phyloP scores from a whole-genome alignment of 306 rosid genomes.

The Vigna nakashimae region DNA sequence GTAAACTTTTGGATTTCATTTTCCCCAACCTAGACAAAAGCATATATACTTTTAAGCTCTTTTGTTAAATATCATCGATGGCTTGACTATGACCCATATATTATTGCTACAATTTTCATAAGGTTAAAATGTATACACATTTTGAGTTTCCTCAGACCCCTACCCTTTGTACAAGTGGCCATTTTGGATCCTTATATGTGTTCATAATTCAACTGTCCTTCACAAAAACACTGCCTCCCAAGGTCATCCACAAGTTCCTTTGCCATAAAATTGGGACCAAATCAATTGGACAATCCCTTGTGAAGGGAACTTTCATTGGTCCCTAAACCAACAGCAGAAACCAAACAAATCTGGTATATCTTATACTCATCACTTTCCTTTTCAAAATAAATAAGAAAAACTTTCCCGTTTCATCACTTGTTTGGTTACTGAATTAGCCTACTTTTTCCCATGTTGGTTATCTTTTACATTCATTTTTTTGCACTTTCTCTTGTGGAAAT shows the following conservation, averaged over 20 bases:
- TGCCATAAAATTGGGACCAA: conserved; percentile 42
- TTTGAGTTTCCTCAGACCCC: conserved; percentile 12
- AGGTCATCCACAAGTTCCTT: conserved; percentile 39
- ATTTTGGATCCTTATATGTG: conserved; percentile 30
- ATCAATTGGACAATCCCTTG: conserved; percentile 51
- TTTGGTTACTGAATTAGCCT: conserved; percentile 23
- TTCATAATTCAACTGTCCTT: conserved; percentile 34
- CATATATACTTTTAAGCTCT: background rate
- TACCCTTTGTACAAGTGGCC: conserved; percentile 32
- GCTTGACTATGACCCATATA: conserved; percentile 8
- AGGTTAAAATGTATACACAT: background rate
- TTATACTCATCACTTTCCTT: conserved; percentile 37
- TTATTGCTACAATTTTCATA: background rate
- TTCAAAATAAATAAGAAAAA: conserved; percentile 26
- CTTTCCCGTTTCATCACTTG: conserved; percentile 29
- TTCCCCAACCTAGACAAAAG: background rate
- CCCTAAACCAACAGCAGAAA: conserved; percentile 51
- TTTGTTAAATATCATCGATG: background rate
- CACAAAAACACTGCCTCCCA: conserved; percentile 27
- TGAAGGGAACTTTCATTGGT: conserved; percentile 48
- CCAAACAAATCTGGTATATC: conserved; percentile 49
- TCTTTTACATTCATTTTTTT: background rate
- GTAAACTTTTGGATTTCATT: conserved; percentile 2
- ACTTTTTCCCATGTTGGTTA: background rate
- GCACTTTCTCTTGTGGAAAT: conserved; percentile 31